Percentiles rank a stretch among this genome's conserved stretches.
These are phyloP conservation scores for Ceratobasidium sp. DNA, from an alignment of 1,284 basidiomycete species.

Conservation along the genomic window DNA sequence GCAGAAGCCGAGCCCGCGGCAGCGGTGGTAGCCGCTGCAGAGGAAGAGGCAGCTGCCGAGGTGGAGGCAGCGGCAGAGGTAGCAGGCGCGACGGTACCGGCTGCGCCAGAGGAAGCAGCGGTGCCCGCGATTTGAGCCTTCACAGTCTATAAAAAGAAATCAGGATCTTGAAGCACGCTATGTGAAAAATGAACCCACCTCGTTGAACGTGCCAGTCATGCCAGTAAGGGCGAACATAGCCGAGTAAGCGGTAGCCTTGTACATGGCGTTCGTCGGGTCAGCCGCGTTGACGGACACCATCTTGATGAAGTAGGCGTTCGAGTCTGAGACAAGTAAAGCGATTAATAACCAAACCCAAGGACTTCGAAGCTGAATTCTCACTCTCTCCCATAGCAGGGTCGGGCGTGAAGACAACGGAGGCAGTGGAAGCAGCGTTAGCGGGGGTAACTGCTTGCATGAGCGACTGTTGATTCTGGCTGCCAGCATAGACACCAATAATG, in stretches of 20 bases:
- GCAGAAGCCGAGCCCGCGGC: not conserved
- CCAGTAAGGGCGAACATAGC: conserved; percentile 56
- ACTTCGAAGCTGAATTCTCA: too few relatives aligned
- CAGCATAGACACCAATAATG: conserved; percentile 13
- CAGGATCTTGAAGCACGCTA: not conserved
- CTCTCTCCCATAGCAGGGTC: conserved; percentile 56
- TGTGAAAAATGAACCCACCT: conserved; percentile 8
- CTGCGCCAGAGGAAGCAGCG: conserved; percentile 18
- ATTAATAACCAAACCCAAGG: too few relatives aligned
- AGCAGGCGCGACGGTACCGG: not conserved
- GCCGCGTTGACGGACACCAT: conserved; percentile 55
- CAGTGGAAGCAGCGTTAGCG: conserved; percentile 57
- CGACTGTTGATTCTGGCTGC: conserved; percentile 49
- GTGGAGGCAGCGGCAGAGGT: not conserved
- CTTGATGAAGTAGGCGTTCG: conserved; percentile 51
- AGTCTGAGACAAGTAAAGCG: conserved; percentile 20
- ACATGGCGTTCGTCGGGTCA: conserved; percentile 52
- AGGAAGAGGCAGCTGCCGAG: not conserved
- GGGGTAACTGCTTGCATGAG: conserved; percentile 57
- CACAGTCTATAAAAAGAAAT: conserved; percentile 23
- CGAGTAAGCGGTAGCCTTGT: conserved; percentile 60
- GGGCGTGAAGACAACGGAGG: conserved; percentile 54
- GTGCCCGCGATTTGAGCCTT: conserved; percentile 49
- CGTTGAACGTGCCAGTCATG: conserved; percentile 51
- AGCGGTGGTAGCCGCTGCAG: not conserved